Evolutionary conservation across 1,284 basidiomycete species (phyloP).

Genomic region (Flammula alnicola): DNA sequence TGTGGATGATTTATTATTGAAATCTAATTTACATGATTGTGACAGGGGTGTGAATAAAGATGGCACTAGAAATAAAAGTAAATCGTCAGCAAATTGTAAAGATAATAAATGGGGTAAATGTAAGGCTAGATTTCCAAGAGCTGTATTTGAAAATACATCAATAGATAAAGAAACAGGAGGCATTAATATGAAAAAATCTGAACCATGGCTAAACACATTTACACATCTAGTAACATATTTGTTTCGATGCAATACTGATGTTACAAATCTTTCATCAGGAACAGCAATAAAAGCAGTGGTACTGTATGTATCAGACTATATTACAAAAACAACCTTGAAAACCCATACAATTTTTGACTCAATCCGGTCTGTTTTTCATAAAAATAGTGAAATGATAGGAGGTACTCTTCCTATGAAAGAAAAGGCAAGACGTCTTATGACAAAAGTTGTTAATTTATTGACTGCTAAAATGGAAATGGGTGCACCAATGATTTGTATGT

Average conservation of each 20-base stretch:
- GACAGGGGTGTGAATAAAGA: no score
- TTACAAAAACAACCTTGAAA: conserved; percentile 27
- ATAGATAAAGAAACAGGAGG: conserved; percentile 20
- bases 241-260: conserved; percentile 29
- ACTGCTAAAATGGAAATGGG: conserved; percentile 24
- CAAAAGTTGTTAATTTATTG: conserved; percentile 24
- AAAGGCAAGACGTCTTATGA: conserved; percentile 21
- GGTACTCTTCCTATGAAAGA: conserved; percentile 14
- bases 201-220: conserved; percentile 26
- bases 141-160: conserved; percentile 8
- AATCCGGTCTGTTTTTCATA: conserved; percentile 18
- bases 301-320: conserved; percentile 29
- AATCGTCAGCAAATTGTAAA: background rate
- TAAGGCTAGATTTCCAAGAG: conserved; percentile 33
- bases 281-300: conserved; percentile 24
- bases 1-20: background rate
- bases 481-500: conserved; percentile 27
- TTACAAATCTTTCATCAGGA: conserved; percentile 22
- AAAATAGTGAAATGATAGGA: conserved; percentile 20
- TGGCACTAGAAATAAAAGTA: background rate
- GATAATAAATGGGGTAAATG: conserved; percentile 22
- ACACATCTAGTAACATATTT: conserved; percentile 21
- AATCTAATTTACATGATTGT: background rate
- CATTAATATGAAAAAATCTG: conserved; percentile 21
- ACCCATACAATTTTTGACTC: conserved; percentile 27